Evolutionary conservation across 2,329 filamentous ascomycete genomes (phyloP).

Genomic region (Monilinia fructigena): DNA sequence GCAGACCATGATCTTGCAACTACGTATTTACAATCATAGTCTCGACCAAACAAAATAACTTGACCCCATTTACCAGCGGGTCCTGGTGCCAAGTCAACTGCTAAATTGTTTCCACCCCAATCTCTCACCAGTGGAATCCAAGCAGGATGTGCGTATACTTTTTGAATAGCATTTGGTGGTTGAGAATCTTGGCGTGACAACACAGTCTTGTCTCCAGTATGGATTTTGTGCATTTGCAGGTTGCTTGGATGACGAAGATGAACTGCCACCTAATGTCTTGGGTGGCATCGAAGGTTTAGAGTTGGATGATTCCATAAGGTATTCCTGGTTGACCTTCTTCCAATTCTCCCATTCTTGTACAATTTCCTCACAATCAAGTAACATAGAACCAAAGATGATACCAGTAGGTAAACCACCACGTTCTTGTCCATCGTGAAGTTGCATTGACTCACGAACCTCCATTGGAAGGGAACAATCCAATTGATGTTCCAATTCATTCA

Average conservation of each 20-base stretch:
- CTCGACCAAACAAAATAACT: conserved; percentile 91
- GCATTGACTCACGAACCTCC: conserved; percentile 88
- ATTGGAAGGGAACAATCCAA: conserved; percentile 90
- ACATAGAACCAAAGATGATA: conserved; percentile 89
- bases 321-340: conserved; percentile 90
- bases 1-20: conserved; percentile 87
- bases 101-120: conserved; percentile 98
- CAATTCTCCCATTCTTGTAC: conserved; percentile 97
- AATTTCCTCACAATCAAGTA: conserved; percentile 97
- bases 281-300: conserved; percentile 62
- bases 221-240: conserved; percentile 54
- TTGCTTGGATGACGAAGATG: conserved; percentile 65
- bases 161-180: conserved; percentile 81
- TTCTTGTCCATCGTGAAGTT: conserved; percentile 95
- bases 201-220: conserved; percentile 82
- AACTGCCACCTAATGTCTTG: conserved; percentile 67
- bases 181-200: conserved; percentile 83
- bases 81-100: conserved; percentile 87
- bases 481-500: conserved; percentile 95
- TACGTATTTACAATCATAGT: conserved; percentile 98
- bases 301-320: conserved; percentile 56
- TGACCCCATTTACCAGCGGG: conserved; percentile 92
- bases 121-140: conserved; percentile 97
- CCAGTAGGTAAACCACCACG: conserved; percentile 87
- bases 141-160: conserved; percentile 85